These are phyloP conservation scores for Scutellaria galericulata DNA, from an alignment of 257 asterid genomes.

Conservation along the genomic window DNA sequence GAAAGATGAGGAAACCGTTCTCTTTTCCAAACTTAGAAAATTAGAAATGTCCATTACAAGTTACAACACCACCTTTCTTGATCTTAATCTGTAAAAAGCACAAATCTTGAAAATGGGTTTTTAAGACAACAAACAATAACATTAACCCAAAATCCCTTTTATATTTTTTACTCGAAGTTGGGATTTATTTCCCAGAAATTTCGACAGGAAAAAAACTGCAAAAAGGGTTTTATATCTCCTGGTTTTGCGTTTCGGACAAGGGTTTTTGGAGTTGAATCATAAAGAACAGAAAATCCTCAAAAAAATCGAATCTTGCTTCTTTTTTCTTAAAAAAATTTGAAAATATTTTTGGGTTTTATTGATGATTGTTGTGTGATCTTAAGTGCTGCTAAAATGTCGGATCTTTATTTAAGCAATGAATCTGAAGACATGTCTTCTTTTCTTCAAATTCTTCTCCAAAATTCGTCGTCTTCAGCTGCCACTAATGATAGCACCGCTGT, in stretches of 20 bases:
- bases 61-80: constrained; percentile 24
- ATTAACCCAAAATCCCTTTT: constrained; percentile 13
- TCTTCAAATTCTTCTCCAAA: constrained; percentile 69
- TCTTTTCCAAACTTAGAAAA: constrained; percentile 44
- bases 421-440: constrained; percentile 75
- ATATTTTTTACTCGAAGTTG: not conserved
- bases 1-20: constrained; percentile 37
- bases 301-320: constrained; percentile 25
- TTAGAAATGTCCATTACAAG: constrained; percentile 5
- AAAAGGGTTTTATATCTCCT: not conserved
- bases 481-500: constrained; percentile 36
- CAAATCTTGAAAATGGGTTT: constrained; percentile 44
- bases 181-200: constrained; percentile 29
- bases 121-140: constrained; percentile 23
- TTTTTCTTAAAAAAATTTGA: not conserved
- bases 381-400: constrained; percentile 55
- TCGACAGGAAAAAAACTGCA: not conserved
- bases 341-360: not conserved
- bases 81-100: constrained; percentile 32
- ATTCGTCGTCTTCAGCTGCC: constrained; percentile 55
- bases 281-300: not conserved
- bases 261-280: constrained; percentile 23
- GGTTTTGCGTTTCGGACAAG: constrained; percentile 19
- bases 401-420: constrained; percentile 64
- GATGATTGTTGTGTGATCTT: constrained; percentile 35